These are phyloP conservation scores for Ganoderma boninense DNA, from an alignment of 1,284 basidiomycete genomes.

Conservation along the genomic window DNA sequence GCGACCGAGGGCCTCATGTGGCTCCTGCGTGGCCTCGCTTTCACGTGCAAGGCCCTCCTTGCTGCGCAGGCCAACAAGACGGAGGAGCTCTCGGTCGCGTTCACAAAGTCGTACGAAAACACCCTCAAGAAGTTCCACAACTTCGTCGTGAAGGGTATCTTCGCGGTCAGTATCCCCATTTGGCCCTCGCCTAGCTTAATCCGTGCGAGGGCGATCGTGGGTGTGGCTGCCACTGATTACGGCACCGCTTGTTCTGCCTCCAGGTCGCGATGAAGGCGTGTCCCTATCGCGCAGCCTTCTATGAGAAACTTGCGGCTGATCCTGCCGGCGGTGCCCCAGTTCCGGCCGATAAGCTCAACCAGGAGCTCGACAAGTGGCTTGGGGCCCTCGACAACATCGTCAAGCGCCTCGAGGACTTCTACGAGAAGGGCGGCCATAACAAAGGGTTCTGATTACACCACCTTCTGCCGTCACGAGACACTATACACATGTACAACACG, in stretches of 20 bases:
- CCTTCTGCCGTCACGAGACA: conserved; percentile 5
- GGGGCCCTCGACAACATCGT: conserved; percentile 78
- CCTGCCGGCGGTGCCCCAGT: conserved; percentile 61
- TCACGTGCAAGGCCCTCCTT: conserved; percentile 89
- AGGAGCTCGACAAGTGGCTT: conserved; percentile 77
- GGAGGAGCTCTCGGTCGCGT: conserved; percentile 81
- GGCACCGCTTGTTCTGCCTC: conserved; percentile 12
- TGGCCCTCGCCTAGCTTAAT: conserved; percentile 11
- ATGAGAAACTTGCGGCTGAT: conserved; percentile 85
- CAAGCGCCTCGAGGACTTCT: conserved; percentile 76
- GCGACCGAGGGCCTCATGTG: conserved; percentile 95
- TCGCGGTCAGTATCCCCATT: conserved; percentile 67
- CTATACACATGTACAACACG: conserved; percentile 30
- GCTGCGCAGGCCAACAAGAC: conserved; percentile 72
- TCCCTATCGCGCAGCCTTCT: conserved; percentile 92
- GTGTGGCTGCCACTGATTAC: conserved; percentile 13
- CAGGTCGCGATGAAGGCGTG: conserved; percentile 97
- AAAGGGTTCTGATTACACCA: conserved; percentile 56
- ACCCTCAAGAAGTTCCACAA: conserved; percentile 91
- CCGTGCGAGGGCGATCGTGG: conserved; percentile 7
- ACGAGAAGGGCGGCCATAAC: conserved; percentile 61
- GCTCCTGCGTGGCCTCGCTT: conserved; percentile 89
- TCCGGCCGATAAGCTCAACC: conserved; percentile 72
- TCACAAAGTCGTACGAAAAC: conserved; percentile 84
- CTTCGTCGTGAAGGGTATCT: conserved; percentile 87